A percentile compares a stretch with the other conserved stretches of the same genome.
These are phyloP conservation scores for Fusarium algeriense DNA, from an alignment of 2,329 filamentous ascomycete genomes.

Conservation along the genomic window DNA sequence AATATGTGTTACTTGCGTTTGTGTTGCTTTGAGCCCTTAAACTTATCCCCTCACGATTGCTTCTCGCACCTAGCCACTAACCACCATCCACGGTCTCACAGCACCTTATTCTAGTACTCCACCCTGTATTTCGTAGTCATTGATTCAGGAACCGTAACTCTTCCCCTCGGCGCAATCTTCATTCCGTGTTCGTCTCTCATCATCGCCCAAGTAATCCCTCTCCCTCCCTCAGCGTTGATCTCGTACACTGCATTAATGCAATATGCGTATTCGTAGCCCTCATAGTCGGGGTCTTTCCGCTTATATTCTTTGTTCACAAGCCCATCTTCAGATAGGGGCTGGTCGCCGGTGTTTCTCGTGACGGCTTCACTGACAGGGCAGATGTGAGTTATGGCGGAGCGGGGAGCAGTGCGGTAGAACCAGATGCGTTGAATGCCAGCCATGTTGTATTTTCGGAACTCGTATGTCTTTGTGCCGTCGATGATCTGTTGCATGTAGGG, in stretches of 20 bases:
- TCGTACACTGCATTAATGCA: constrained; percentile 42
- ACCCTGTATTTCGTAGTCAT: not conserved
- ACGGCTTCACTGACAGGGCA: constrained; percentile 35
- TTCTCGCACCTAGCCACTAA: no score
- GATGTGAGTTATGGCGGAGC: constrained; percentile 46
- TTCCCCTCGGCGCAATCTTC: constrained; percentile 19
- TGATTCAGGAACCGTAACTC: not conserved
- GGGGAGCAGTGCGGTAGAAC: constrained; percentile 46
- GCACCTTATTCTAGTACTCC: not conserved
- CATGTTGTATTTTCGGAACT: constrained; percentile 44
- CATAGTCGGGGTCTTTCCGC: constrained; percentile 37
- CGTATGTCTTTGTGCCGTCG: constrained; percentile 41
- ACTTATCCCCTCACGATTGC: no score
- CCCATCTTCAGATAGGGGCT: constrained; percentile 33
- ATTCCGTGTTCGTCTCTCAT: constrained; percentile 32
- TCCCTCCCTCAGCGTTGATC: constrained; percentile 9
- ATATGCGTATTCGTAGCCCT: constrained; percentile 48
- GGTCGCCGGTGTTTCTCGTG: constrained; percentile 32
- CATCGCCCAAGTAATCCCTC: constrained; percentile 25
- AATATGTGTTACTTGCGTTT: no score
- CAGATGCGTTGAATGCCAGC: constrained; percentile 39
- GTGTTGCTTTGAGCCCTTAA: no score
- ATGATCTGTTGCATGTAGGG: constrained; percentile 45
- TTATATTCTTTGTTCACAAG: constrained; percentile 48
- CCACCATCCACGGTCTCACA: not conserved